These are phyloP conservation scores for Carex pumila DNA, from an alignment of 176 grass and related monocot genomes.

Conservation along the genomic window DNA sequence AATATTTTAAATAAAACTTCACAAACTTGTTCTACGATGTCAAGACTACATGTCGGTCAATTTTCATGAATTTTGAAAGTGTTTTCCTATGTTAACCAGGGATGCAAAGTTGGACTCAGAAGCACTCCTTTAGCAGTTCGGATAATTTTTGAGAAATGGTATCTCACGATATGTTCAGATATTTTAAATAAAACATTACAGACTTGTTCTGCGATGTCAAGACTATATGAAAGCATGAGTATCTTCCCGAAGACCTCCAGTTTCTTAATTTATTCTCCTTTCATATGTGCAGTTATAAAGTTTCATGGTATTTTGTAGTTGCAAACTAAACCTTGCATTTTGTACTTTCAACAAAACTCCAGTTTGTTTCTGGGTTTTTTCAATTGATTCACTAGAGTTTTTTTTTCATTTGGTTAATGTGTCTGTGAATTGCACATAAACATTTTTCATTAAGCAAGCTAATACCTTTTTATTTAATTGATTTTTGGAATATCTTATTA, in stretches of 20 bases:
- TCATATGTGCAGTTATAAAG: not conserved
- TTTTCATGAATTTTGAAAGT: no score
- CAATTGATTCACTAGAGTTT: not conserved
- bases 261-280: slow-evolving; percentile 27
- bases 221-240: slow-evolving; percentile 99
- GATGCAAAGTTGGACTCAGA: no score
- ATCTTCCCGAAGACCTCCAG: slow-evolving; percentile 74
- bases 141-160: no score
- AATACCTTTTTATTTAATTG: not conserved
- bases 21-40: no score
- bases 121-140: no score
- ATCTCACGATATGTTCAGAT: no score
- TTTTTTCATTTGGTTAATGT: not conserved
- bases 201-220: no score
- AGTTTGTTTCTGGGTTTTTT: not conserved
- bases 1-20: no score
- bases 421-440: not conserved
- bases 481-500: not conserved
- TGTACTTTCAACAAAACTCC: not conserved
- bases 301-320: not conserved
- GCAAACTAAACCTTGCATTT: not conserved
- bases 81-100: no score
- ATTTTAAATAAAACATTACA: no score
- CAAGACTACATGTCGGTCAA: no score
- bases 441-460: not conserved